phyloP scores from a whole-genome alignment of 768 basidiomycete species.

The Tremella yokohamensis region DNA sequence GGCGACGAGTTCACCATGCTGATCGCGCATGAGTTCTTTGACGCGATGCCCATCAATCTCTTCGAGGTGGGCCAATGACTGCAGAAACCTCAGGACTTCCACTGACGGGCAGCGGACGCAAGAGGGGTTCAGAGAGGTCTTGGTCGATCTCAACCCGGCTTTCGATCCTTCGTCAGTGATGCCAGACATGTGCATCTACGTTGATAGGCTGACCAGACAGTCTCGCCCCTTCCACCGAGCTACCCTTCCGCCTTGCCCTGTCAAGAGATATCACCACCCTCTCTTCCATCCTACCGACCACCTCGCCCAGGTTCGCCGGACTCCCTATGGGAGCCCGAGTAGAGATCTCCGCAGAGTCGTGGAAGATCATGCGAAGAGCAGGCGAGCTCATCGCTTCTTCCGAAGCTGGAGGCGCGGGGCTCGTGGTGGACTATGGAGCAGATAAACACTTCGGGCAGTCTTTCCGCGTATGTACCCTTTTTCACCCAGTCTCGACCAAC shows the following conservation, averaged over 20 bases:
- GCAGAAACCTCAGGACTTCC: not conserved
- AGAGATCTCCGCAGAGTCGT: conserved; percentile 74
- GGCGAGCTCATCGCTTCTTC: conserved; percentile 59
- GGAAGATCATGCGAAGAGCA: conserved; percentile 64
- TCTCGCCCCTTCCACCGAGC: conserved; percentile 41
- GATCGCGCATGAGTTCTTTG: conserved; percentile 96
- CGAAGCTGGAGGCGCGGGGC: conserved; percentile 55
- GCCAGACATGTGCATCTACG: not conserved
- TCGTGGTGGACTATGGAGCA: conserved; percentile 87
- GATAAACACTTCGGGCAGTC: conserved; percentile 67
- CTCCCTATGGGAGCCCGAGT: conserved; percentile 69
- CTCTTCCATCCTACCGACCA: conserved; percentile 55
- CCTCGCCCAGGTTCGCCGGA: conserved; percentile 67
- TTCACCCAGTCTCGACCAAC: not conserved
- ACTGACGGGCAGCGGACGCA: conserved; percentile 17
- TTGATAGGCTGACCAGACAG: conserved; percentile 12
- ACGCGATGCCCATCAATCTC: conserved; percentile 87
- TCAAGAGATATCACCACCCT: conserved; percentile 60
- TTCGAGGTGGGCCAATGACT: conserved; percentile 62
- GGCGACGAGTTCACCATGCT: conserved; percentile 69
- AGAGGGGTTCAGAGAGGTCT: conserved; percentile 90
- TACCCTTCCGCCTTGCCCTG: conserved; percentile 63
- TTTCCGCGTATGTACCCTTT: conserved; percentile 64
- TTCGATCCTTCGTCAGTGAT: conserved; percentile 24
- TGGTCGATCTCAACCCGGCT: conserved; percentile 60